Base-by-base conservation (phyloP, 1,284 basidiomycete species). In the Cryptococcus hybrid region DNA sequence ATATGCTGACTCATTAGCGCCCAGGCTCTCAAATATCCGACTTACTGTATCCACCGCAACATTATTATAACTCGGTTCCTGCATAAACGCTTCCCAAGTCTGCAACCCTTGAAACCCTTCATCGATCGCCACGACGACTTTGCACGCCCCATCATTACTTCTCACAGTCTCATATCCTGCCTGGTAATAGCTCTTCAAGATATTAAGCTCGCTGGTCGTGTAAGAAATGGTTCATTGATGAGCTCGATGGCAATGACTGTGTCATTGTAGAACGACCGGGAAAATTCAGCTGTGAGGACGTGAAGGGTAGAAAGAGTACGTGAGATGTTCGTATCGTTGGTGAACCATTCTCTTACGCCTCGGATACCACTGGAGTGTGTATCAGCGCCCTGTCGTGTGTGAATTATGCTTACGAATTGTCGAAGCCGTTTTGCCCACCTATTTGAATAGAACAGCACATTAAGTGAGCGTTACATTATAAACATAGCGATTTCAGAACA, bases 101-200 rank as follows among this genome's bases (percentile, higher is more conserved):
- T 81, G 83, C 39, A 92, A 78, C 34, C 85, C 82, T 72, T 90
- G 85, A 82, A 94, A 90, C 3, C 88, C 91, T 66, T 94, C 91
- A 66, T 90, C 87, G 6, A 75, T 43, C 44, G 94, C 83, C 52
- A 92, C 79, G 51, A 92, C 79, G 30, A 90, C 70, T 1, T 82
- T 83, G 67, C 86, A 84, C 18, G 47, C 53, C 13, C 40, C 24
- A 39, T 11, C 48, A 3, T 46, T 24, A 24, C 24, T 24, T 24
- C 71, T 54, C 8, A 74, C 63, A 2, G 62, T 53, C 5, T 37
- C n/a, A 56, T 76, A 76, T 7, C 67, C 70, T 13, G 54, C 39
- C 39, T 62, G 44, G 48, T 74, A 74, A 56, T 64, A 76, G 1
- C 24, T 8, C 54, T 65, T 64, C 40, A 76, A 55, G 40, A 58